Evolutionary conservation across 2,329 filamentous ascomycete species (phyloP).

Genomic region (Helotiales sp.): DNA sequence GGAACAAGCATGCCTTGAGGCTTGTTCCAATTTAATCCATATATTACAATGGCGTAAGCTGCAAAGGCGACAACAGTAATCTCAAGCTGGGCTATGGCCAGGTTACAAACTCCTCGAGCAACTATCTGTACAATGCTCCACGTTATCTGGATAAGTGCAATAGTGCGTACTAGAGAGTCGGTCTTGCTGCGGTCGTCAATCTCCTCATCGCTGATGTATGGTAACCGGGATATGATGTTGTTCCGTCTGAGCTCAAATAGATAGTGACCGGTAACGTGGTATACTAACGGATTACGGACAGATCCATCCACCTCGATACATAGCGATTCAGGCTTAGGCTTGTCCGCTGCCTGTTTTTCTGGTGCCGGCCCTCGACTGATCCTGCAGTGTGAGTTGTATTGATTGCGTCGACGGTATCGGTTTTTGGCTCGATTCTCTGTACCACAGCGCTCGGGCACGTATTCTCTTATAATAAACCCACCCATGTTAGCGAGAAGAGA

Average conservation of each 20-base stretch:
- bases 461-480: constrained; percentile 5
- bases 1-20: constrained; percentile 8
- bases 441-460: too few species aligned
- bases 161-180: constrained; percentile 10
- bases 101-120: neutral
- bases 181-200: constrained; percentile 45
- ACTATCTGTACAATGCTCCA: constrained; percentile 1
- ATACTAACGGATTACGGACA: neutral
- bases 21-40: constrained; percentile 10
- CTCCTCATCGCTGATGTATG: constrained; percentile 47
- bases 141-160: constrained; percentile 5
- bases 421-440: too few species aligned
- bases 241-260: neutral
- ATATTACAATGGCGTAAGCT: constrained; percentile 9
- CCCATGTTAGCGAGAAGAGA: constrained; percentile 12
- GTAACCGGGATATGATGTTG: constrained; percentile 1
- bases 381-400: too few species aligned
- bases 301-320: neutral
- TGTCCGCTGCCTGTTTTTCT: neutral
- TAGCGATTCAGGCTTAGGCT: neutral
- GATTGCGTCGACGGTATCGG: too few species aligned
- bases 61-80: constrained; percentile 12
- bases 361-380: too few species aligned
- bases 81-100: constrained; percentile 9
- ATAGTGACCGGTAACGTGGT: neutral